These are phyloP conservation scores for Cladophialophora immunda DNA, from an alignment of 2,329 filamentous ascomycete genomes.

Conservation along the genomic window DNA sequence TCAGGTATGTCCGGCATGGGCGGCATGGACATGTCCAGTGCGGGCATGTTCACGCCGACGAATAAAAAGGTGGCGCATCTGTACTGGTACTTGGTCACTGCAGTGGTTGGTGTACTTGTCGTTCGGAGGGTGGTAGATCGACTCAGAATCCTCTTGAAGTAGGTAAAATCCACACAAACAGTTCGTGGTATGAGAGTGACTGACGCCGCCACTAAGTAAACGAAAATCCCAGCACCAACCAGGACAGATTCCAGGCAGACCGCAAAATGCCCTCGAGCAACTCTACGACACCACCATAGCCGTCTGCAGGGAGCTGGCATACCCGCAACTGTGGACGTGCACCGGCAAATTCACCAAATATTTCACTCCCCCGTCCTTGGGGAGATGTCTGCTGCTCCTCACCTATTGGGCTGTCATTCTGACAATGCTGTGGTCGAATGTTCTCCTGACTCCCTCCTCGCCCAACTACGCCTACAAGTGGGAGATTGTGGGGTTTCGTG, in stretches of 20 bases:
- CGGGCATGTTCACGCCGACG: conserved; percentile 33
- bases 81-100: conserved; percentile 38
- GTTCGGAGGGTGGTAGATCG: conserved; percentile 28
- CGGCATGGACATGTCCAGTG: conserved; percentile 39
- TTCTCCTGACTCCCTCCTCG: conserved; percentile 34
- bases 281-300: conserved; percentile 34
- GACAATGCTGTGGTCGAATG: conserved; percentile 38
- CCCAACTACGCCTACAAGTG: conserved; percentile 48
- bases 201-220: conserved; percentile 11
- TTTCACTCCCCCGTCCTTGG: conserved; percentile 36
- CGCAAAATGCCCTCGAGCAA: conserved; percentile 33
- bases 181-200: neutral
- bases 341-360: conserved; percentile 30
- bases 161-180: neutral
- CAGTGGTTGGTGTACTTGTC: conserved; percentile 26
- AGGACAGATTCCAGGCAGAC: conserved; percentile 25
- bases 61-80: conserved; percentile 35
- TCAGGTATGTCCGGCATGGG: conserved; percentile 36
- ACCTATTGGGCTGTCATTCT: conserved; percentile 36
- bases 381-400: conserved; percentile 34
- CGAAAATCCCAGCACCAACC: conserved; percentile 24
- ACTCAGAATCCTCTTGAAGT: conserved; percentile 15
- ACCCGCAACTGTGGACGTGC: conserved; percentile 34
- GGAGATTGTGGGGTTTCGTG: conserved; percentile 66
- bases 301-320: conserved; percentile 34